These are phyloP conservation scores for Podila epigama DNA, from an alignment of 192 early-diverging fungal genomes.

Conservation along the genomic window DNA sequence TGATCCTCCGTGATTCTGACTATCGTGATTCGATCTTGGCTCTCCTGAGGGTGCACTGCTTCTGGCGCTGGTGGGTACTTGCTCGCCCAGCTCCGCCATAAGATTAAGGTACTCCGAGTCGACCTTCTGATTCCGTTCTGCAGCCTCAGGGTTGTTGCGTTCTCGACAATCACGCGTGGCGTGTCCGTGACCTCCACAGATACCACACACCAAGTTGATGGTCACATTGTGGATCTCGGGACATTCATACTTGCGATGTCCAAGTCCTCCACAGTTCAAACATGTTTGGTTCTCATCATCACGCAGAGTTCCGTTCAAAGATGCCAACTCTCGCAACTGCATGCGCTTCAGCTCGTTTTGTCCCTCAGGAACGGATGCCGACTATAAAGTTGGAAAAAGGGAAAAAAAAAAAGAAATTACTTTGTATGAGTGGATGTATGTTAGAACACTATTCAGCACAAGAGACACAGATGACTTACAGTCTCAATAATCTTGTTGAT, in stretches of 20 bases:
- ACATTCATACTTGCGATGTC: slow-evolving; percentile 93
- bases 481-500: slow-evolving; percentile 95
- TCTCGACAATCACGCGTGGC: slow-evolving; percentile 92
- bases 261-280: slow-evolving; percentile 89
- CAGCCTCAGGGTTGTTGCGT: slow-evolving; percentile 82
- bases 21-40: not conserved
- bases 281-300: slow-evolving; percentile 96
- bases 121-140: slow-evolving; percentile 82
- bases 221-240: slow-evolving; percentile 89
- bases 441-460: no score
- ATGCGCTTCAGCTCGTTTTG: slow-evolving; percentile 95
- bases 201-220: slow-evolving; percentile 83
- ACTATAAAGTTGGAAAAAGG: slow-evolving; percentile 29
- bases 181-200: slow-evolving; percentile 92
- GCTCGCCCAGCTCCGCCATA: slow-evolving; percentile 93
- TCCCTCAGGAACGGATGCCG: slow-evolving; percentile 92
- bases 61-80: slow-evolving; percentile 17
- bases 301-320: slow-evolving; percentile 94
- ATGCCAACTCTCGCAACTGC: slow-evolving; percentile 94
- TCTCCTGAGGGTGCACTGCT: slow-evolving; percentile 4
- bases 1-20: slow-evolving; percentile 12
- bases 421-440: not conserved
- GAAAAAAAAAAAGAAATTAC: not conserved
- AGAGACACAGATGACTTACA: slow-evolving; percentile 51
- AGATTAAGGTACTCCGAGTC: slow-evolving; percentile 91